Evolutionary conservation across 192 early-diverging fungal genomes (phyloP).

Genomic region (Umbelopsis sp.): DNA sequence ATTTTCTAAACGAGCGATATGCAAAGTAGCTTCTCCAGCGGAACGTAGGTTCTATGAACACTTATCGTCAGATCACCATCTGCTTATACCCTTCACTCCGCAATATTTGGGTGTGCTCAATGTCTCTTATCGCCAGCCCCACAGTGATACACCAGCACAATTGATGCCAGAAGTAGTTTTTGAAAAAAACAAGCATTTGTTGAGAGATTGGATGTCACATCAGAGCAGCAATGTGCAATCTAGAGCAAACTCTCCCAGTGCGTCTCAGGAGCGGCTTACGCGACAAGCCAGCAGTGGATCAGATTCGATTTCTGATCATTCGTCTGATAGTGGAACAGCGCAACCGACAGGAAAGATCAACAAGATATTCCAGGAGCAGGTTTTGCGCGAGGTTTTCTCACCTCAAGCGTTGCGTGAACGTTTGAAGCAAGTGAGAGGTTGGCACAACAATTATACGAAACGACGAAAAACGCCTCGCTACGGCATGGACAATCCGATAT

Average conservation of each 20-base stretch:
- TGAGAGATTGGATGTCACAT: constrained; percentile 63
- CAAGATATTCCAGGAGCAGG: constrained; percentile 81
- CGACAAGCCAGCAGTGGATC: constrained; percentile 31
- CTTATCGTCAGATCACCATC: constrained; percentile 72
- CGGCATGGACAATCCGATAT: background rate
- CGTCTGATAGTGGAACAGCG: constrained; percentile 22
- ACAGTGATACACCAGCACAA: constrained; percentile 25
- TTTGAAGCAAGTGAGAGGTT: constrained; percentile 56
- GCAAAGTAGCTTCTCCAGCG: constrained; percentile 86
- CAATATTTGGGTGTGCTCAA: constrained; percentile 94
- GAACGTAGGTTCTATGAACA: constrained; percentile 93
- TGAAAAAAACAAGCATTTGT: constrained; percentile 90
- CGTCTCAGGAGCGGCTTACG: constrained; percentile 30
- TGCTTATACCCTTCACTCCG: constrained; percentile 86
- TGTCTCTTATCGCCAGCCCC: constrained; percentile 72
- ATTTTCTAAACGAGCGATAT: constrained; percentile 96
- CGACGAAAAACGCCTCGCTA: constrained; percentile 4
- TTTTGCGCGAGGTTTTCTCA: constrained; percentile 88
- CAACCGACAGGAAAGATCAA: constrained; percentile 60
- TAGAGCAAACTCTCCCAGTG: background rate
- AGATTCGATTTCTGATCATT: constrained; percentile 23
- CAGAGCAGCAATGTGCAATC: background rate
- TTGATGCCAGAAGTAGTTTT: constrained; percentile 80
- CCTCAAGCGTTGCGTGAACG: constrained; percentile 80
- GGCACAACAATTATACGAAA: constrained; percentile 25